Percentiles rank a stretch among this genome's conserved stretches.
Evolutionary conservation across 176 grass and related monocot genomes (phyloP).

Genomic region (Miscanthus lutarioriparius): DNA sequence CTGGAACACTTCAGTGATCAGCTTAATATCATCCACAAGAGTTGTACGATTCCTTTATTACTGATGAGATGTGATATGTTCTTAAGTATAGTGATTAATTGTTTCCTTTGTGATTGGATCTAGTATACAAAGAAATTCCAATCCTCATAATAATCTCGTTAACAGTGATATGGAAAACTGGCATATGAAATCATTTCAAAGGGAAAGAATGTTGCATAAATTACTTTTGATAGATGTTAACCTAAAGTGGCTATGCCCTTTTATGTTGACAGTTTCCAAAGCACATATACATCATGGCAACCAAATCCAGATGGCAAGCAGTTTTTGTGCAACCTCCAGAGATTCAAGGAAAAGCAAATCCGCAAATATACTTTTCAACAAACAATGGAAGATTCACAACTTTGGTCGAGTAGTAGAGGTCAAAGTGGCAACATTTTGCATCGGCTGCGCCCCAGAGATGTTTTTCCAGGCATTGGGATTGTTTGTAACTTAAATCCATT

Average conservation of each 20-base stretch:
- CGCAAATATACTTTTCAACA: conserved; percentile 44
- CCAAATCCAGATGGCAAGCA: conserved; percentile 52
- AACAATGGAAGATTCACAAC: conserved; percentile 48
- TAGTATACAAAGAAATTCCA: not conserved
- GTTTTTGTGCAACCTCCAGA: conserved; percentile 72
- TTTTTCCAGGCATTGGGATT: conserved; percentile 26
- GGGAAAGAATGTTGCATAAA: not conserved
- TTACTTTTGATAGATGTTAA: not conserved
- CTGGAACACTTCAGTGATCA: not conserved
- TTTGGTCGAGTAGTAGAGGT: conserved; percentile 34
- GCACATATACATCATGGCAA: conserved; percentile 79
- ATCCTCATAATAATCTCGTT: conserved; percentile 19
- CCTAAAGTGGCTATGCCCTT: not conserved
- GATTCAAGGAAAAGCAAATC: conserved; percentile 68
- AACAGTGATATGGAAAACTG: not conserved
- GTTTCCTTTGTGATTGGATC: not conserved
- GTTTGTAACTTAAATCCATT: conserved; percentile 50
- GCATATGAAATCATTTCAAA: not conserved
- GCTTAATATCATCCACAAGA: not conserved
- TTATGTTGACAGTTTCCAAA: conserved; percentile 65
- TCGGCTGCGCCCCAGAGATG: conserved; percentile 20
- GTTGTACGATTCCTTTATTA: not conserved
- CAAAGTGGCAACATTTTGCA: conserved; percentile 27
- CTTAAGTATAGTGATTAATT: not conserved
- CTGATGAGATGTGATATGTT: not conserved